Conservation (phyloP, 768 basidiomycete genomes). For the Gautieria morchelliformis region DNA sequence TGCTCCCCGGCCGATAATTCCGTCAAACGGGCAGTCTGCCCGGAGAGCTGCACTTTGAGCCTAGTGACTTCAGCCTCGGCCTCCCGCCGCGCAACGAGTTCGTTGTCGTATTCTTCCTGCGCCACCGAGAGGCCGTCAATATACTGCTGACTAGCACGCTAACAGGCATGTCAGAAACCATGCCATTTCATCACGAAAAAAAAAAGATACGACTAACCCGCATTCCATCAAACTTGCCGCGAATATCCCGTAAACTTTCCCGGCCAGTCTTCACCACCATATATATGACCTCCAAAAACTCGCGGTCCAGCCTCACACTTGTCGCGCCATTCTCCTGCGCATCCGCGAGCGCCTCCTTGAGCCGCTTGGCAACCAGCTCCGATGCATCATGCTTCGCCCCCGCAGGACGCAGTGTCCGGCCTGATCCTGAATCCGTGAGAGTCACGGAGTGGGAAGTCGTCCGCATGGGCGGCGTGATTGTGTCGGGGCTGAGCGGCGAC, state of each 20-base stretch:
- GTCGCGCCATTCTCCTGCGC: conserved; percentile 49
- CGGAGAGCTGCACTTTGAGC: conserved; percentile 74
- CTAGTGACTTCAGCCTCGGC: conserved; percentile 88
- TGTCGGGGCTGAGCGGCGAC: not conserved
- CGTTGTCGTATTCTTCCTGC: conserved; percentile 89
- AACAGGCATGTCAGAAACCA: conserved; percentile 8
- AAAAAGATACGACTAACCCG: conserved; percentile 48
- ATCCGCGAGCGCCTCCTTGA: conserved; percentile 47
- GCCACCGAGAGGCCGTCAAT: conserved; percentile 89
- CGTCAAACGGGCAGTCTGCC: conserved; percentile 80
- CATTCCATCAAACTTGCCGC: conserved; percentile 71
- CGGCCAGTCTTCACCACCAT: conserved; percentile 54
- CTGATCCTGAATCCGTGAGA: not conserved
- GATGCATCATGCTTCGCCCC: conserved; percentile 25
- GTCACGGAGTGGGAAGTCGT: not conserved
- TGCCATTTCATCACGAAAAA: not conserved
- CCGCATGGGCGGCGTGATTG: not conserved
- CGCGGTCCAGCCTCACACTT: conserved; percentile 63
- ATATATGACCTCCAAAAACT: conserved; percentile 62
- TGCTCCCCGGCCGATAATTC: conserved; percentile 75
- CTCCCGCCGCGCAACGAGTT: conserved; percentile 79
- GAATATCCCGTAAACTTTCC: conserved; percentile 53
- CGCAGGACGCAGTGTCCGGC: not conserved
- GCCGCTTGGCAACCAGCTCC: conserved; percentile 37
- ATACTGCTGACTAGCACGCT: conserved; percentile 89